These are phyloP conservation scores for Dactylis glomerata DNA, from an alignment of 176 grass and related monocot species.

Conservation along the genomic window DNA sequence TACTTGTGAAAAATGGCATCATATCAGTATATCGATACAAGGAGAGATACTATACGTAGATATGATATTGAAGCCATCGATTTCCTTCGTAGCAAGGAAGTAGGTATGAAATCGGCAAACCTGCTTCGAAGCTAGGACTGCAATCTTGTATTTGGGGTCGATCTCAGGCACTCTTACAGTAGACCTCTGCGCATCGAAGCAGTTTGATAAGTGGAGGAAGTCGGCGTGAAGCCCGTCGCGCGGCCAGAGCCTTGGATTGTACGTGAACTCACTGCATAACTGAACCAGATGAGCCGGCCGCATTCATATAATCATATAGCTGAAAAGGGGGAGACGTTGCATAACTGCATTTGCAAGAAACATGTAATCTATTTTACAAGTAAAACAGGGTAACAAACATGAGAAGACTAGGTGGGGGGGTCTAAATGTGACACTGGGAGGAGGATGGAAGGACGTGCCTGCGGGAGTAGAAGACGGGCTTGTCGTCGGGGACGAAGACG, in stretches of 20 bases:
- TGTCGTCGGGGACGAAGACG: conserved; percentile 82
- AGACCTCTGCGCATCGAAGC: conserved; percentile 62
- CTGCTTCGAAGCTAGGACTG: conserved; percentile 84
- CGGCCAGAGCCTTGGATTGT: conserved; percentile 56
- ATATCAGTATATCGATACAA: neutral
- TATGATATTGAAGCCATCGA: neutral
- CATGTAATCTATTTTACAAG: too few relatives aligned
- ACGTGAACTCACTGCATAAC: conserved; percentile 70
- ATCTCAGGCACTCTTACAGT: conserved; percentile 61
- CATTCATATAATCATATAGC: too few relatives aligned
- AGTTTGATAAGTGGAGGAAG: conserved; percentile 50
- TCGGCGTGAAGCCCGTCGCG: conserved; percentile 55
- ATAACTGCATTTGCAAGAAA: too few relatives aligned
- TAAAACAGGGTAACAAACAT: too few relatives aligned
- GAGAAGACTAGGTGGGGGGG: too few relatives aligned
- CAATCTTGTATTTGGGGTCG: conserved; percentile 85
- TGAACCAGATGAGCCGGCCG: neutral
- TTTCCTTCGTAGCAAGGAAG: neutral
- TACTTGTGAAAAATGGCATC: neutral
- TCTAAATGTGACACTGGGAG: too few relatives aligned
- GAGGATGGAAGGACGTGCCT: conserved; percentile 37
- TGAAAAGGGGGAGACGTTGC: too few relatives aligned
- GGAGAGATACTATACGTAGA: neutral
- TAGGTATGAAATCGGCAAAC: conserved; percentile 3
- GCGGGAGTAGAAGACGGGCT: conserved; percentile 75